Evolutionary conservation across 352 stramenopile genomes (phyloP), one percentile per base, ranked within the genome.

Genomic region (Phytopythium sindhum): DNA sequence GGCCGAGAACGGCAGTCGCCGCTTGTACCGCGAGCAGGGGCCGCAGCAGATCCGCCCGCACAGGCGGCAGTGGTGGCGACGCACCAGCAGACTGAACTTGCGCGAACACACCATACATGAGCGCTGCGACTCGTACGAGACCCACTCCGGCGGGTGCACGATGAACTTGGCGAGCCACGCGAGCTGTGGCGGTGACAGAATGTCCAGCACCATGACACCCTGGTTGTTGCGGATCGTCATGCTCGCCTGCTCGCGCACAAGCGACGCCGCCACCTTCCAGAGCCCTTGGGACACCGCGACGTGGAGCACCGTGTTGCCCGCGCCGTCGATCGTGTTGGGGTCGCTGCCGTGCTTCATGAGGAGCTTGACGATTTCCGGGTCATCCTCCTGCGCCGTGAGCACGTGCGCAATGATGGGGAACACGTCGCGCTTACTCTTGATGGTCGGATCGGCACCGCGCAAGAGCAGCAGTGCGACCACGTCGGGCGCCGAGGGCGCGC

Each of bases 21-120:
- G 79, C 64, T 92, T 92, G 76, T 86, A 88, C 58, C 82, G 90
- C 64, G 84, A 90, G 70, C 86, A 95, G 17, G 80, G 78, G 0
- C 80, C 79, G 42, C 86, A 95, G 63, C 85, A 91, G 63, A 92
- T 81, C n/a, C 86, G 86, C 4, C 86, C 86, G 60, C 86, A 95
- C 29, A 95, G 75, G 28, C 86, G 80, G 57, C 86, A 95, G 72
- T 95, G 86, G 57, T 95, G 86, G 24, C 82, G 81, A 15, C 86
- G 82, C 60, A 90, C 78, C 8, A 95, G 68, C 23, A 95, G 60
- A 8, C 70, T 68, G 54, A 95, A 95, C 62, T 83, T 84, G 41
- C 73, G 70, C 21, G 75, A 75, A 57, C 86, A 95, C 21, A 86
- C 75, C 81, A 93, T 92, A 61, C 86, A 95, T 1, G 71, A 72